phyloP scores from a whole-genome alignment of 768 basidiomycete species.

The Strobilomyces dryophilus region DNA sequence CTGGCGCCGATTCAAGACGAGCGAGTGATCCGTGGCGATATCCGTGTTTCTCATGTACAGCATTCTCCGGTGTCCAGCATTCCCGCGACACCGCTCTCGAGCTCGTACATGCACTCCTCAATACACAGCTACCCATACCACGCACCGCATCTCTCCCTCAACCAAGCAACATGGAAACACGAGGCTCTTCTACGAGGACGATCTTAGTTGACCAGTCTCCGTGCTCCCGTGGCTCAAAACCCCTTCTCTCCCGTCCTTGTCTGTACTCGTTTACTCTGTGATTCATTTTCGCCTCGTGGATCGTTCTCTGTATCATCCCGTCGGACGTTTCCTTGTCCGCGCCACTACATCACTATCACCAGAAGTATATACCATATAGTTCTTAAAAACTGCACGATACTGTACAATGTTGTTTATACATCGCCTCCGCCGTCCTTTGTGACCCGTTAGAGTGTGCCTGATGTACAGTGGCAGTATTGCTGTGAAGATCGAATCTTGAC shows the following conservation, averaged over 20 bases:
- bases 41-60: slow-evolving; percentile 28
- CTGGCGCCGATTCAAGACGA: slow-evolving; percentile 53
- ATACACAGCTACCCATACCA: slow-evolving; percentile 41
- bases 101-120: slow-evolving; percentile 40
- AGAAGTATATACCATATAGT: slow-evolving; percentile 32
- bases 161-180: slow-evolving; percentile 44
- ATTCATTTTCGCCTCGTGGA: slow-evolving; percentile 16
- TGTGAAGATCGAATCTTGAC: slow-evolving; percentile 10
- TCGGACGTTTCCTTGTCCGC: slow-evolving; percentile 5
- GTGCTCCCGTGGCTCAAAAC: not conserved
- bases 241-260: not conserved
- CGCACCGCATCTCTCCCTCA: slow-evolving; percentile 32
- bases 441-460: slow-evolving; percentile 19
- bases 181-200: slow-evolving; percentile 39
- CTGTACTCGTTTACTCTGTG: slow-evolving; percentile 2
- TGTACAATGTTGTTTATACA: slow-evolving; percentile 33
- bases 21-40: slow-evolving; percentile 30
- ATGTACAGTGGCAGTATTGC: slow-evolving; percentile 18
- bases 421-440: slow-evolving; percentile 9
- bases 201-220: slow-evolving; percentile 15
- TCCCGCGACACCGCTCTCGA: slow-evolving; percentile 28
- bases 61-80: slow-evolving; percentile 31
- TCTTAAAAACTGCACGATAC: slow-evolving; percentile 27
- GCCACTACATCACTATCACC: slow-evolving; percentile 21
- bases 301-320: slow-evolving; percentile 22